Conservation (phyloP, 2,329 filamentous ascomycete genomes). For the Cordyceps fumosorosea region DNA sequence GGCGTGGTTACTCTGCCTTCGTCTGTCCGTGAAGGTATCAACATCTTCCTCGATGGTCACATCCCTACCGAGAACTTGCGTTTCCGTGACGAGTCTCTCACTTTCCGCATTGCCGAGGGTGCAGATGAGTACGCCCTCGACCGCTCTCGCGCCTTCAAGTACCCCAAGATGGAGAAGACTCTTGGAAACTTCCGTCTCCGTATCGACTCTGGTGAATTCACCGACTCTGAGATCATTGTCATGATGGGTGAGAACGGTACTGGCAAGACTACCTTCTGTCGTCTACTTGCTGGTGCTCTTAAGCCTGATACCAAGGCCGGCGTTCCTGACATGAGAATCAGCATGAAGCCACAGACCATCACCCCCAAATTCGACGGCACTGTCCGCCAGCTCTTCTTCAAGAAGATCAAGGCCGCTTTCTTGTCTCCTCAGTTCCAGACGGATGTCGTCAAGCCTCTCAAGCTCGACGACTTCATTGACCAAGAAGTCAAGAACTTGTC, state of each 20-base stretch:
- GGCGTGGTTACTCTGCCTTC: constrained; percentile 95
- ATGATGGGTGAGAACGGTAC: constrained; percentile 99
- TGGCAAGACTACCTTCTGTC: constrained; percentile 98
- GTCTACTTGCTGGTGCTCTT: constrained; percentile 84
- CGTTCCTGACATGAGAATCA: constrained; percentile 92
- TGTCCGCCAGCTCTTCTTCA: constrained; percentile 97
- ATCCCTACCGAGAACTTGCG: constrained; percentile 97
- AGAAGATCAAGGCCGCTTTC: constrained; percentile 98
- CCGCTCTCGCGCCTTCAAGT: constrained; percentile 76
- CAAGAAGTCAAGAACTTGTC: constrained; percentile 99
- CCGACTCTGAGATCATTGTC: constrained; percentile 96
- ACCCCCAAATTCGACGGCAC: constrained; percentile 97
- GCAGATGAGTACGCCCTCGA: constrained; percentile 83
- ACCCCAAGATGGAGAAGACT: constrained; percentile 89
- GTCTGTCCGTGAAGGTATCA: constrained; percentile 97
- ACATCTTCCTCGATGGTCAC: constrained; percentile 97
- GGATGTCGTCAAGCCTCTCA: constrained; percentile 98
- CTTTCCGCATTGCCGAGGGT: constrained; percentile 88
- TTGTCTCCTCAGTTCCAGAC: constrained; percentile 97
- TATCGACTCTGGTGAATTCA: constrained; percentile 81
- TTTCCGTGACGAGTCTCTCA: constrained; percentile 94
- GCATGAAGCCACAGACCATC: constrained; percentile 99
- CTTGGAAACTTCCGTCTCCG: constrained; percentile 80
- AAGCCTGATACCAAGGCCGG: constrained; percentile 77
- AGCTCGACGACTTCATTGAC: constrained; percentile 98